phyloP scores from a whole-genome alignment of 169 alveolate species.

The Cryptosporidium sp. region DNA sequence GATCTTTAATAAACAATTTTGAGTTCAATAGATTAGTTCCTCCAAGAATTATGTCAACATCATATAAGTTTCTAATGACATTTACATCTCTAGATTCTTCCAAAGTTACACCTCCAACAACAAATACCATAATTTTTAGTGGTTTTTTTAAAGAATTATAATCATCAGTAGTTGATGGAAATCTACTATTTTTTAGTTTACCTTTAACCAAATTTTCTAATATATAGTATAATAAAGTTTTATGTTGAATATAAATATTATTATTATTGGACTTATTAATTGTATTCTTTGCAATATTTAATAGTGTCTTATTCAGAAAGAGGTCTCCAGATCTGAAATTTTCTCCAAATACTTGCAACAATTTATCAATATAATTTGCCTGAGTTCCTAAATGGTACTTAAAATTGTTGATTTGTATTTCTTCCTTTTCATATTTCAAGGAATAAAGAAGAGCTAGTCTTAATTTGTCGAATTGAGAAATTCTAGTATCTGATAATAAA shows the following conservation, averaged over 20 bases:
- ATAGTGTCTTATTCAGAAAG: slow-evolving; percentile 86
- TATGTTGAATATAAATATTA: slow-evolving; percentile 93
- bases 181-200: slow-evolving; percentile 84
- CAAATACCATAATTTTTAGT: slow-evolving; percentile 86
- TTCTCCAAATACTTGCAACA: slow-evolving; percentile 88
- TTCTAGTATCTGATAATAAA: slow-evolving; percentile 82
- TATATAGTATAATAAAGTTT: slow-evolving; percentile 83
- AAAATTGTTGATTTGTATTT: slow-evolving; percentile 83
- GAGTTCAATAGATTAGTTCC: slow-evolving; percentile 89
- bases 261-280: slow-evolving; percentile 85
- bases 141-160: slow-evolving; percentile 82
- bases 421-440: slow-evolving; percentile 89
- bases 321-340: slow-evolving; percentile 86
- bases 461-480: slow-evolving; percentile 86
- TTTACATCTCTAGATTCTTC: slow-evolving; percentile 94
- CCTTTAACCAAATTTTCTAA: slow-evolving; percentile 88
- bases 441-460: slow-evolving; percentile 88
- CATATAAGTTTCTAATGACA: slow-evolving; percentile 81
- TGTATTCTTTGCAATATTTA: slow-evolving; percentile 85
- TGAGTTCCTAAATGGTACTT: slow-evolving; percentile 81
- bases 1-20: slow-evolving; percentile 79
- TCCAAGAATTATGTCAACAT: slow-evolving; percentile 86
- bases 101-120: slow-evolving; percentile 94
- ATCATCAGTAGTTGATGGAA: slow-evolving; percentile 82
- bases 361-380: slow-evolving; percentile 84